Evolutionary conservation across 352 stramenopile species (phyloP), one percentile per base, ranked within the genome.

Genomic region (Globisporangium sylvaticum): DNA sequence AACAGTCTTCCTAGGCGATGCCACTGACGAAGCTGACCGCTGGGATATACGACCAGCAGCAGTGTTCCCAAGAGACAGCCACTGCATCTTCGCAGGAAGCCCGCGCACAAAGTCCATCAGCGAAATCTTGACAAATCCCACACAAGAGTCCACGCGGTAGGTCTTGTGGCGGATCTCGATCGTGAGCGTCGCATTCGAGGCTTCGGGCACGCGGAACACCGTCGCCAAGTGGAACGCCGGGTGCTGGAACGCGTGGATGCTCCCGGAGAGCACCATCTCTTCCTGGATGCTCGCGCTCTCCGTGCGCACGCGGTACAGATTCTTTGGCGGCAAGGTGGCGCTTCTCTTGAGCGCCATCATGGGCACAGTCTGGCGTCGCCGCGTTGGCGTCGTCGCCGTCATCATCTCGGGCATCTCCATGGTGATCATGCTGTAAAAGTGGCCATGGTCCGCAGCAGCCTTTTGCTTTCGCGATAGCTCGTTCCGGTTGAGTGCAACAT

Each of bases 71-170:
- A 91, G 73, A 22, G 74, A 31, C 1, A 89, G 56, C 83, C 83
- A 91, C 62, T 83, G 79, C 61, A 87, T 68, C 53, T 90, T 91
- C 1, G 80, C 75, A 12, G 83, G 83, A 59, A 90, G 73, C 0
- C 83, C 83, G 55, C 80, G 80, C 9, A 91, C 72, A 34, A 91
- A 68, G 18, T 88, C 75, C 57, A 87, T 61, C 1, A 91, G 32
- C 0, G 78, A 70, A 20, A 90, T 31, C 4, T 32, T 71, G 7
- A 65, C 66, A 24, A 78, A 57, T 53, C 81, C 84, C 1, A 80
- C 70, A 14, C 70, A 70, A 0, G 59, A 69, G n/a, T 68, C 72
- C 1, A 73, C 42, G n/a, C 54, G 62, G 55, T 72, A 66, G 3
- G 68, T 84, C 31, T 85, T 77, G 59, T 80, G 64, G 15, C 77